Conservation (phyloP, 75 land plant species). For the Isoetes taiwanensis region DNA sequence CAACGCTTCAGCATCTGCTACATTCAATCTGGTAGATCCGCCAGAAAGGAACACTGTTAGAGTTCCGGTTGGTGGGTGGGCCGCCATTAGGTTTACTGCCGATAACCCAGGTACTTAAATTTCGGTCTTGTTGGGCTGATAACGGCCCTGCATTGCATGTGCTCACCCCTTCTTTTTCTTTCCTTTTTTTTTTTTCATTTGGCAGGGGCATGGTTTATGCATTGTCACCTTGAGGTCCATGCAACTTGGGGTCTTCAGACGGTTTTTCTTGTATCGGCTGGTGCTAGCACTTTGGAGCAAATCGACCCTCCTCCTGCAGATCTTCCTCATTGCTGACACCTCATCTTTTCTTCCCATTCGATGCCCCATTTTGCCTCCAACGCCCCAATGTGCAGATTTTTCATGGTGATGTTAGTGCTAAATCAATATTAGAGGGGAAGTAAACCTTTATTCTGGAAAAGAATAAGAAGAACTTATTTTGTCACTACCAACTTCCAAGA, state of each 20-base stretch:
- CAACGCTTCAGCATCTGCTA: not conserved
- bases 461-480: too few species aligned
- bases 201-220: slow-evolving; percentile 2
- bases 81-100: slow-evolving; percentile 48
- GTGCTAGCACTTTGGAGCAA: not conserved
- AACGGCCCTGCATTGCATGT: not conserved
- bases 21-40: not conserved
- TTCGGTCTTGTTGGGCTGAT: not conserved
- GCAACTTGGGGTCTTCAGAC: not conserved
- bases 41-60: slow-evolving; percentile 8
- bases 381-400: too few species aligned
- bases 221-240: slow-evolving; percentile 5
- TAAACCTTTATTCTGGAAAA: too few species aligned
- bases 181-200: not conserved
- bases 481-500: too few species aligned
- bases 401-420: too few species aligned
- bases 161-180: too few species aligned
- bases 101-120: slow-evolving; percentile 47
- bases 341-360: too few species aligned
- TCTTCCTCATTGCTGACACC: not conserved
- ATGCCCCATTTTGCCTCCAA: too few species aligned
- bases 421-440: too few species aligned
- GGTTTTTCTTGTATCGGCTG: not conserved
- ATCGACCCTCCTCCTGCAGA: not conserved
- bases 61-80: slow-evolving; percentile 51